Conservation (phyloP, 2,329 filamentous ascomycete species). For the Paecilomyces formosus region DNA sequence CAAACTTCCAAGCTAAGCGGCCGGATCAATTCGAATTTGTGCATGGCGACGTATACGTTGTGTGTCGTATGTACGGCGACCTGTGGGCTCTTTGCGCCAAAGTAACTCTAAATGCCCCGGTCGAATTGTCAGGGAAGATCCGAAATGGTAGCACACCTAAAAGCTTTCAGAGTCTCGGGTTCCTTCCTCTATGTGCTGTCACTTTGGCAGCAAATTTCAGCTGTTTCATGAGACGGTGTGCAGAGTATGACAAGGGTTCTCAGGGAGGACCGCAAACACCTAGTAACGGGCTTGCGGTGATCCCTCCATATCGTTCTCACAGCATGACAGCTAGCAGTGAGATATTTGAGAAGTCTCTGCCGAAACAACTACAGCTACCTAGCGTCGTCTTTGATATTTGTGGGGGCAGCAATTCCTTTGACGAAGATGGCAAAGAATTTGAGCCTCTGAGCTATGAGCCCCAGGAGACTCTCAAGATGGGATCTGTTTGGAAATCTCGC, state of each 20-base stretch:
- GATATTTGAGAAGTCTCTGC: conserved; percentile 7
- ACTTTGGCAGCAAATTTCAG: conserved; percentile 24
- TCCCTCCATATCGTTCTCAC: conserved; percentile 18
- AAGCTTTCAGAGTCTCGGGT: conserved; percentile 13
- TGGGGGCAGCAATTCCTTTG: conserved; percentile 6
- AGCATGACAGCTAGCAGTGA: conserved; percentile 18
- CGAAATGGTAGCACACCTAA: background rate
- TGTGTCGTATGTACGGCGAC: conserved; percentile 25
- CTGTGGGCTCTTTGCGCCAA: conserved; percentile 27
- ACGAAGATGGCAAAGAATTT: conserved; percentile 9
- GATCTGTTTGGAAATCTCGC: conserved; percentile 3
- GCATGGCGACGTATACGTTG: conserved; percentile 21
- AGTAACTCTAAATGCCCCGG: conserved; percentile 11
- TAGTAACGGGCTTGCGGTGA: conserved; percentile 18
- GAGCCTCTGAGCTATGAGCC: conserved; percentile 14
- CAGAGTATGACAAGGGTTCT: background rate
- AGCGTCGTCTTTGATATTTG: conserved; percentile 11
- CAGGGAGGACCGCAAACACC: conserved; percentile 9
- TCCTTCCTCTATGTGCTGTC: conserved; percentile 25
- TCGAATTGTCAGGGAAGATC: conserved; percentile 1
- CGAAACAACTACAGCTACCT: conserved; percentile 10
- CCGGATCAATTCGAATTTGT: conserved; percentile 21
- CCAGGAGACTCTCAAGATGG: conserved; percentile 10
- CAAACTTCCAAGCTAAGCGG: conserved; percentile 7
- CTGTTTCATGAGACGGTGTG: conserved; percentile 15